These are phyloP conservation scores for Nasturtium officinale DNA, from an alignment of 345 rosid genomes.

Conservation along the genomic window DNA sequence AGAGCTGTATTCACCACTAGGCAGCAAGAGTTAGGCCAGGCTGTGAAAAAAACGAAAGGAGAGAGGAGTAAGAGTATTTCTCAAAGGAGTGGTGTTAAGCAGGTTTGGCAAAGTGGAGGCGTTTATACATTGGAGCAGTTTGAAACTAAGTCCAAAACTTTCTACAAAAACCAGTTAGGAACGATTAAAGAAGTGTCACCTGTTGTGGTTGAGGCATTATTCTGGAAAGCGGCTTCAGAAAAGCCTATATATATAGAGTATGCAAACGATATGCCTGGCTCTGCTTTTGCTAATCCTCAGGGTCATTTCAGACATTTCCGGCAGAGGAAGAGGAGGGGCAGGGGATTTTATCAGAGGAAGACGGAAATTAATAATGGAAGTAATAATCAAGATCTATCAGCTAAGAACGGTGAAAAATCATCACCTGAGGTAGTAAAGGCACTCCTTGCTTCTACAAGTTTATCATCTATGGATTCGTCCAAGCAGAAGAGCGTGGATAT, in stretches of 20 bases:
- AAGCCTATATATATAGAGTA: conserved; percentile 89
- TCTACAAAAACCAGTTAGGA: conserved; percentile 71
- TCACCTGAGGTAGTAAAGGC: conserved; percentile 39
- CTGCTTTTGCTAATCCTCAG: conserved; percentile 88
- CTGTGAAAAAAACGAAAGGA: conserved; percentile 58
- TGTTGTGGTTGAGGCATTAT: conserved; percentile 72
- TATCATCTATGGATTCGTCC: conserved; percentile 39
- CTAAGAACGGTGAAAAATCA: conserved; percentile 32
- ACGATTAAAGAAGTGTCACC: conserved; percentile 72
- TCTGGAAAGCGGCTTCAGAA: conserved; percentile 88
- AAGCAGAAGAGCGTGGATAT: conserved; percentile 51
- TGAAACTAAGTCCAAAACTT: conserved; percentile 79
- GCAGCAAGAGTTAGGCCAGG: conserved; percentile 92
- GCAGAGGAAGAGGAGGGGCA: conserved; percentile 63
- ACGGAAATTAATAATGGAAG: conserved; percentile 42
- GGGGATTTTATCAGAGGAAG: conserved; percentile 68
- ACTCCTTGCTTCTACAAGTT: conserved; percentile 42
- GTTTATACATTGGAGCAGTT: conserved; percentile 93
- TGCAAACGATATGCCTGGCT: conserved; percentile 99
- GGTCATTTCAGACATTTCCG: conserved; percentile 63
- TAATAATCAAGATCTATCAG: conserved; percentile 23
- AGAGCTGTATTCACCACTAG: conserved; percentile 94
- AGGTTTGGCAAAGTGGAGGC: conserved; percentile 99
- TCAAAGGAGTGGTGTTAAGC: conserved; percentile 60
- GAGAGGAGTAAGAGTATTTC: conserved; percentile 37